Evolutionary conservation across 495 filamentous ascomycete species (phyloP).

Genomic region (Neurospora sp.): DNA sequence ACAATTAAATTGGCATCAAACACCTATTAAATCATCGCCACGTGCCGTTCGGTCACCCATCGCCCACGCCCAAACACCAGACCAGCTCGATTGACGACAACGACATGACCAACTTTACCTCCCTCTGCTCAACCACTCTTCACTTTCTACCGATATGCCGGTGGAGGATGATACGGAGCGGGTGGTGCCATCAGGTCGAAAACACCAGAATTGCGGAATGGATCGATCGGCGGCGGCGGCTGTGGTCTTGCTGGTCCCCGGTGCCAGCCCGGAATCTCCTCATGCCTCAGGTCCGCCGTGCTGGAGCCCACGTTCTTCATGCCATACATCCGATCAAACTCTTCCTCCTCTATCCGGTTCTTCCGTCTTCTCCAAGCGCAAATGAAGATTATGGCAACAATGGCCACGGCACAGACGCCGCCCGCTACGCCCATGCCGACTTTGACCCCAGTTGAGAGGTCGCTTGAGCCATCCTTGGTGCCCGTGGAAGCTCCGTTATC

Average conservation of each 20-base stretch:
- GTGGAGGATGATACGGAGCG: slow-evolving; percentile 11
- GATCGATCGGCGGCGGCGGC: slow-evolving; percentile 9
- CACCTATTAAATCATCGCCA: background rate
- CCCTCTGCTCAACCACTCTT: background rate
- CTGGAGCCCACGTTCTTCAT: slow-evolving; percentile 8
- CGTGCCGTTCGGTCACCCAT: background rate
- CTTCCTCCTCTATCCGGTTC: slow-evolving; percentile 14
- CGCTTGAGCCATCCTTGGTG: background rate
- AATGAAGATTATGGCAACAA: slow-evolving; percentile 9
- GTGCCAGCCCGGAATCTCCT: slow-evolving; percentile 23
- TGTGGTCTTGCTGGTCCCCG: slow-evolving; percentile 12
- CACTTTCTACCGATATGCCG: slow-evolving; percentile 10
- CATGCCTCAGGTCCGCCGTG: slow-evolving; percentile 4
- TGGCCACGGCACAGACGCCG: slow-evolving; percentile 7
- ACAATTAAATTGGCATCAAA: background rate
- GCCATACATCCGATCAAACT: slow-evolving; percentile 21
- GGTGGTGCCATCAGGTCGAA: slow-evolving; percentile 4
- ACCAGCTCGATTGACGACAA: background rate
- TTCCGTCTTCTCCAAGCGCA: slow-evolving; percentile 15
- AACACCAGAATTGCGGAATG: background rate
- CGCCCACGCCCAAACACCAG: background rate
- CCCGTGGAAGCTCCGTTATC: background rate
- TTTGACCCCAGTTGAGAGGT: slow-evolving; percentile 6
- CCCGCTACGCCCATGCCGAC: slow-evolving; percentile 16
- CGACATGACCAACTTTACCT: background rate